Evolutionary conservation across 345 rosid genomes (phyloP), one percentile per base, ranked within the genome.

Genomic region (Melastoma malabathricum): DNA sequence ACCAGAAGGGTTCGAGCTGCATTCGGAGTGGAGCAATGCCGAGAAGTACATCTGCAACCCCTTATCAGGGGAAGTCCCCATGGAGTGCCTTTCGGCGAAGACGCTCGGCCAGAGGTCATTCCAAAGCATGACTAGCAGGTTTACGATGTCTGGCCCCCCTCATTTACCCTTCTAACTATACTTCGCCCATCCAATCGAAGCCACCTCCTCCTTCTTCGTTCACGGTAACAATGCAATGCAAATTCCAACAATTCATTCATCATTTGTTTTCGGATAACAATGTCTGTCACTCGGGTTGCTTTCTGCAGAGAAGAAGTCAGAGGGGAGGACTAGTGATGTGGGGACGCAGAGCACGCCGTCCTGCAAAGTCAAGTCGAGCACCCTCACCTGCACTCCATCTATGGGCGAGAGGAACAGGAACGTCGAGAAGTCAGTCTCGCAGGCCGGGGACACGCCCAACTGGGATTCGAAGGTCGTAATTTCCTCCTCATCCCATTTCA

Each of bases 11-110:
- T 81, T 85, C 68, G 77, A 86, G 17, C 68, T 93, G 54, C 76
- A 93, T 51, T 85, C 99, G 0, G 88, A 93, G 58, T 93, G 99
- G 99, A 83, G 72, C 53, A 97, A 93, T 63, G 99, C 99, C 16
- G 97, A 93, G 80, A 88, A 78, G 39, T 93, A 93, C 63, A 93
- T 93, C 13, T 73, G 92, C 61, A 93, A 93, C 52, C 99, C 99
- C 29, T 74, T 76, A n/a, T 93, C 99, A n/a, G 97, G 99, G 56
- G 78, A 85, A 64, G 83, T 88, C 22, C 99, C 99, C n/a, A 69
- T 75, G 94, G 99, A 88, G 65, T 93, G 99, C 68, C 68, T 93
- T 20, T 93, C 99, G 16, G 81, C 94, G 3, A 89, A 83, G 69
- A 79, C 94, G 20, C 63, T 86, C 3, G 72, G 86, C 25, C 82